Base-by-base conservation (phyloP, 768 basidiomycete species). In the Boletus bicolor region DNA sequence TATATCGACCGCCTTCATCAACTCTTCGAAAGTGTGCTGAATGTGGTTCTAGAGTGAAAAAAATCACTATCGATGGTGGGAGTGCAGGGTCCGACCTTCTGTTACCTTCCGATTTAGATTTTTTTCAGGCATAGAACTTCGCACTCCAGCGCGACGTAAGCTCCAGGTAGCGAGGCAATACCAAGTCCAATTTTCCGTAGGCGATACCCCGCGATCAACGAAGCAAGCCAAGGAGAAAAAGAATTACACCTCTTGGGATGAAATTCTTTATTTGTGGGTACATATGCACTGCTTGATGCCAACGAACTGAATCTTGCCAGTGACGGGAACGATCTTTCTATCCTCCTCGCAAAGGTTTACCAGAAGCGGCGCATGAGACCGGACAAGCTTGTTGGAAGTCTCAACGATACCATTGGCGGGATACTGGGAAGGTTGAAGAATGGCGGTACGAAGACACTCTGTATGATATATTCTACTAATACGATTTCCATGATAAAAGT, bases 201-300 rank as follows among this genome's bases (percentile, higher is more conserved):
- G 38, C 24, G 24, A 45, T 42, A 62, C 53, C 32, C 50, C 32
- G 0, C 59, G 63, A 17, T 54, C 63, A 17, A 64, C 62, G 55
- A 57, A 51, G 28, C 39, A 14, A 0, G 51, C 41, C 28, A 65
- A 46, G 14, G 62, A 65, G 48, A 62, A 38, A 42, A 36, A 49
- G 26, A 50, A 50, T 42, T 3, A 36, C 9, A 41, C 44, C 0
- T 52, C 41, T 34, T 64, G 62, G 62, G 42, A 58, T 30, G 59
- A 64, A 9, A 50, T 7, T 5, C 44, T 64, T 1, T 65, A 54
- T 46, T 64, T 64, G 62, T 64, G 17, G 12, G 62, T 64, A 8
- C 10, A 44, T 19, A 5, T 24, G 28, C 7, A 30, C 48, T 30
- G 2, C 28, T 28, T 47, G 46, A 30, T 8, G 15, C 30, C 4